Evolutionary conservation across 331 rosid species (phyloP).

Genomic region (Cydonia oblonga): DNA sequence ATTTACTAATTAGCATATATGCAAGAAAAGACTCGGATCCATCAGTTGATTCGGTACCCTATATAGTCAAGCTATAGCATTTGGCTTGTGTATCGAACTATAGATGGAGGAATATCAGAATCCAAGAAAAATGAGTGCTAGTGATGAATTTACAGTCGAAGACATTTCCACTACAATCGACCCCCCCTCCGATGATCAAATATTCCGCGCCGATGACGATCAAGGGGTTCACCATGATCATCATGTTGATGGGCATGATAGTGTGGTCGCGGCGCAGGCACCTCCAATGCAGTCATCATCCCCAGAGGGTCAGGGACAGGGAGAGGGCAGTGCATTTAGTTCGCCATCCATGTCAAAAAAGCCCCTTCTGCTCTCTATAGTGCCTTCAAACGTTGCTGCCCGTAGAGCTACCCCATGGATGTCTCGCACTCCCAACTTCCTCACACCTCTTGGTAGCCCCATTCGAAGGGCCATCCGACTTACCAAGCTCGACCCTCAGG

Average conservation of each 20-base stretch:
- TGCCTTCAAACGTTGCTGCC: background rate
- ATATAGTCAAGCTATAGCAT: background rate
- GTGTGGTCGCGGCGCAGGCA: background rate
- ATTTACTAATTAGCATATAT: background rate
- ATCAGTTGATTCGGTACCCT: background rate
- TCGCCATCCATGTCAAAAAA: slow-evolving; percentile 20
- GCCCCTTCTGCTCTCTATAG: slow-evolving; percentile 11
- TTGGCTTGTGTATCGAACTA: background rate
- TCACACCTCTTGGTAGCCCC: slow-evolving; percentile 25
- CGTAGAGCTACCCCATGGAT: background rate
- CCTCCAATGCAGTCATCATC: slow-evolving; percentile 2
- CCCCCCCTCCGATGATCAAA: background rate
- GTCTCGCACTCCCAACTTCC: slow-evolving; percentile 13
- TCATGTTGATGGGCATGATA: background rate
- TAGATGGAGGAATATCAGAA: background rate
- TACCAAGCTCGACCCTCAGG: slow-evolving; percentile 26
- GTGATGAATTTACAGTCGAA: background rate
- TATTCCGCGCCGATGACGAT: background rate
- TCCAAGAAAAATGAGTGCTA: background rate
- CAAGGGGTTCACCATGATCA: background rate
- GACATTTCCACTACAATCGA: background rate
- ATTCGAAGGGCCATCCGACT: slow-evolving; percentile 20
- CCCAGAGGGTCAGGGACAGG: background rate
- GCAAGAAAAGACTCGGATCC: background rate
- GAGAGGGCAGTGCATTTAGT: background rate